These are phyloP conservation scores for Phytophthora pini DNA, from an alignment of 352 stramenopile species.

Conservation along the genomic window DNA sequence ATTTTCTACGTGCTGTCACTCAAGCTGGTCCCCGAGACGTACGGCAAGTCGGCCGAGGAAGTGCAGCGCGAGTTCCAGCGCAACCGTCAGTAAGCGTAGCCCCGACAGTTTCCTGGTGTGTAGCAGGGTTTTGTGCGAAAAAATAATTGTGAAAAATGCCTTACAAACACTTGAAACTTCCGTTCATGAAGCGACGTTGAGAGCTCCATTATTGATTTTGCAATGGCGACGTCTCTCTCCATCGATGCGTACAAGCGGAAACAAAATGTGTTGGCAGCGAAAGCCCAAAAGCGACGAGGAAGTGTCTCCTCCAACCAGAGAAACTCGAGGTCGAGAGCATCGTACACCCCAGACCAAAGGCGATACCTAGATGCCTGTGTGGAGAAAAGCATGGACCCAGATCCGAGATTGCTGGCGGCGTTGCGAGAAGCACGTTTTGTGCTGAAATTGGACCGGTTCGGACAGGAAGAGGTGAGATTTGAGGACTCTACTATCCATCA, in stretches of 20 bases:
- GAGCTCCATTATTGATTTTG: not conserved
- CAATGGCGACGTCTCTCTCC: slow-evolving; percentile 47
- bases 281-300: slow-evolving; percentile 7
- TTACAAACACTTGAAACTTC: slow-evolving; percentile 5
- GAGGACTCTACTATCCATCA: not conserved
- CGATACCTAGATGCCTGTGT: slow-evolving; percentile 66
- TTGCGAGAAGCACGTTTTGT: slow-evolving; percentile 45
- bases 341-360: slow-evolving; percentile 52
- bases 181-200: slow-evolving; percentile 8
- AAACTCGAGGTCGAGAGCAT: slow-evolving; percentile 15
- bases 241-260: slow-evolving; percentile 70
- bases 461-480: slow-evolving; percentile 49
- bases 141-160: not conserved
- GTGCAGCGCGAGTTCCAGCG: slow-evolving; percentile 17
- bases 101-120: too few relatives aligned
- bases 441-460: slow-evolving; percentile 63
- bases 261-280: slow-evolving; percentile 53
- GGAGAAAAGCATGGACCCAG: slow-evolving; percentile 57
- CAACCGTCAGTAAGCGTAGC: not conserved
- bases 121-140: not conserved
- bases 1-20: slow-evolving; percentile 22
- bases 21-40: slow-evolving; percentile 20
- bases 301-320: not conserved
- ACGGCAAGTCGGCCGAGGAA: slow-evolving; percentile 17
- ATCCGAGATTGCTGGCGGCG: slow-evolving; percentile 50